Evolutionary conservation across 805 yeast species (phyloP).

Genomic region (Helenozyma rhizophorensis): DNA sequence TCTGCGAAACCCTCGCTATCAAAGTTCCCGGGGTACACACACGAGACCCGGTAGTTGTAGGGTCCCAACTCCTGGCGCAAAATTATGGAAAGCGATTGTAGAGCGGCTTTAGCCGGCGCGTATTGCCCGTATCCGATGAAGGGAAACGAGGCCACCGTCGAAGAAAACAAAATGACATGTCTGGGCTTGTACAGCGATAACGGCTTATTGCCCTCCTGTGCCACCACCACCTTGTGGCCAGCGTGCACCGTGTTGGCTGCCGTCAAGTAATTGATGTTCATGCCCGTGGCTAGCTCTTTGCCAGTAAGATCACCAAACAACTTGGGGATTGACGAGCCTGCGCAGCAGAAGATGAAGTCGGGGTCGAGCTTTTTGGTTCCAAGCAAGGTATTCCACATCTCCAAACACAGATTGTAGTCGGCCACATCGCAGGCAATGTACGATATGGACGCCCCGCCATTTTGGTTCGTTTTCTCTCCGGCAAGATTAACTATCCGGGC

Average conservation of each 20-base stretch:
- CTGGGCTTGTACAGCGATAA: conserved; percentile 36
- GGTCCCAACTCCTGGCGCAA: conserved; percentile 78
- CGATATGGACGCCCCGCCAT: conserved; percentile 2
- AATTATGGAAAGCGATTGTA: conserved; percentile 68
- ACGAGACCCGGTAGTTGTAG: conserved; percentile 63
- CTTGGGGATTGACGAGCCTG: conserved; percentile 81
- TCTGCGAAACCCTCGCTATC: conserved; percentile 79
- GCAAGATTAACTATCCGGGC: conserved; percentile 30
- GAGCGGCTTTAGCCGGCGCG: conserved; percentile 84
- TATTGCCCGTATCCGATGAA: conserved; percentile 90
- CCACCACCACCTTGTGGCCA: conserved; percentile 40
- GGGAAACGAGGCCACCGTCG: conserved; percentile 78
- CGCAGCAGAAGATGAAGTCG: conserved; percentile 78
- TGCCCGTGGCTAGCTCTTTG: conserved; percentile 55
- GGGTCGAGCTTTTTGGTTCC: conserved; percentile 39
- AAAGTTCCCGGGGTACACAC: conserved; percentile 87
- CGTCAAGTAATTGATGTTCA: conserved; percentile 67
- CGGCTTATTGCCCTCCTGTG: conserved; percentile 10
- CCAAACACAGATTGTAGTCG: conserved; percentile 44
- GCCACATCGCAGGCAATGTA: conserved; percentile 66
- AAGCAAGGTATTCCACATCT: conserved; percentile 36
- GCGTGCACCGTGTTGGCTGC: conserved; percentile 70
- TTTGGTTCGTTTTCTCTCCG: conserved; percentile 11
- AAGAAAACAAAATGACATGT: conserved; percentile 59
- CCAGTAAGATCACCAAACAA: conserved; percentile 64